Evolutionary conservation across 441 rosid genomes (phyloP).

Genomic region (Brassica balearica): DNA sequence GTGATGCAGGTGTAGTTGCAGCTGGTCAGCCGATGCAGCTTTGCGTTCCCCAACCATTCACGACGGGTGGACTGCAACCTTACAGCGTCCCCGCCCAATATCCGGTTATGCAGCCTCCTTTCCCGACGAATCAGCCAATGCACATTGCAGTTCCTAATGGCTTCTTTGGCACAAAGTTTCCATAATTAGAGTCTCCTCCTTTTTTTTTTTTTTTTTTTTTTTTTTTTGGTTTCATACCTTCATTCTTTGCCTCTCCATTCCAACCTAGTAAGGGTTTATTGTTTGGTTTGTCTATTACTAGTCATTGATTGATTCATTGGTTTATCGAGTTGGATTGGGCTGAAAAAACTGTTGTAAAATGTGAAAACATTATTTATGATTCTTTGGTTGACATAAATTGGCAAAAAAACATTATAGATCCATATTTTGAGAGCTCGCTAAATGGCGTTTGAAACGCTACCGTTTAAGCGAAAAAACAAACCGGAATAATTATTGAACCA

Average conservation of each 20-base stretch:
- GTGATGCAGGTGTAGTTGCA: conserved; percentile 26
- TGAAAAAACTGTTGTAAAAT: not conserved
- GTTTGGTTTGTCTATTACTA: not conserved
- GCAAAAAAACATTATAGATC: no score
- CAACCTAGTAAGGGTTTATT: not conserved
- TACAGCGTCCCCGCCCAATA: conserved; percentile 57
- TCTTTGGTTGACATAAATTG: no score
- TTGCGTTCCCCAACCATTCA: conserved; percentile 58
- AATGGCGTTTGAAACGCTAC: not conserved
- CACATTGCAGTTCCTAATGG: conserved; percentile 58
- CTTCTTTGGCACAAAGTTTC: conserved; percentile 52
- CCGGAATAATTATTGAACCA: no score
- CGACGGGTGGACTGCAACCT: conserved; percentile 62
- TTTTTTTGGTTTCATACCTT: conserved; percentile 7
- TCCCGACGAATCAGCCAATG: conserved; percentile 52
- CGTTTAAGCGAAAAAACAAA: not conserved
- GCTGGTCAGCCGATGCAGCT: conserved; percentile 62
- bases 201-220: no score
- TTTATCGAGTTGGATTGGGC: not conserved
- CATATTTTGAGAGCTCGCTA: no score
- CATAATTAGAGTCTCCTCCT: conserved; percentile 43
- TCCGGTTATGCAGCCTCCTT: conserved; percentile 62
- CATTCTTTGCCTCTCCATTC: conserved; percentile 31
- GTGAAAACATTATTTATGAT: not conserved
- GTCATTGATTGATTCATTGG: not conserved